Conservation (phyloP, 495 filamentous ascomycete genomes). For the Rhypophila decipiens region DNA sequence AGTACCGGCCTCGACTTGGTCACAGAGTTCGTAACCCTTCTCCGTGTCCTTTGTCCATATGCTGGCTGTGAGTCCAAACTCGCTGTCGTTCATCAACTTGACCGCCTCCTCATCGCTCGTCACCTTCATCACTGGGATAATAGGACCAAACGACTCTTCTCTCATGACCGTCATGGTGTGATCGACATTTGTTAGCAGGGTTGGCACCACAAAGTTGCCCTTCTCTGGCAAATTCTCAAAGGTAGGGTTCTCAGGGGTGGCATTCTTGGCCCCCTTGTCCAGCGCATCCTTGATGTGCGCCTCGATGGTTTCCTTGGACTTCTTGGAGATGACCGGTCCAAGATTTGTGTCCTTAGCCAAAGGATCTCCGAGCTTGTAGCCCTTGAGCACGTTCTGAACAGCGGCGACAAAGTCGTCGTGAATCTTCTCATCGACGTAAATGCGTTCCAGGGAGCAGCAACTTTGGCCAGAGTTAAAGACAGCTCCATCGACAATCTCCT, state of each 20-base stretch:
- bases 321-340: constrained; percentile 80
- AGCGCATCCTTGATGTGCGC: constrained; percentile 80
- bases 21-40: constrained; percentile 68
- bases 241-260: constrained; percentile 73
- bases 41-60: constrained; percentile 92
- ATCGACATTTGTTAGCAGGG: constrained; percentile 71
- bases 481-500: constrained; percentile 87
- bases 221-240: constrained; percentile 61
- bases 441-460: constrained; percentile 86
- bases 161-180: constrained; percentile 88
- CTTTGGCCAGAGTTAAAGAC: constrained; percentile 97
- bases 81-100: constrained; percentile 85
- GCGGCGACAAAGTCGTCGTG: constrained; percentile 75
- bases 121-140: constrained; percentile 93
- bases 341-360: constrained; percentile 70
- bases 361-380: constrained; percentile 86
- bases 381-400: constrained; percentile 72
- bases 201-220: constrained; percentile 83
- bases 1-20: constrained; percentile 85
- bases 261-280: constrained; percentile 71
- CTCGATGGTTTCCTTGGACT: constrained; percentile 67
- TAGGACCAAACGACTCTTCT: constrained; percentile 93
- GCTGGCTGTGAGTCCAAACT: constrained; percentile 92
- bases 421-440: constrained; percentile 83
- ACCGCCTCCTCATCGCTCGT: constrained; percentile 77